Conservation (phyloP, 2,329 filamentous ascomycete genomes). For the Cladosporium sp. region DNA sequence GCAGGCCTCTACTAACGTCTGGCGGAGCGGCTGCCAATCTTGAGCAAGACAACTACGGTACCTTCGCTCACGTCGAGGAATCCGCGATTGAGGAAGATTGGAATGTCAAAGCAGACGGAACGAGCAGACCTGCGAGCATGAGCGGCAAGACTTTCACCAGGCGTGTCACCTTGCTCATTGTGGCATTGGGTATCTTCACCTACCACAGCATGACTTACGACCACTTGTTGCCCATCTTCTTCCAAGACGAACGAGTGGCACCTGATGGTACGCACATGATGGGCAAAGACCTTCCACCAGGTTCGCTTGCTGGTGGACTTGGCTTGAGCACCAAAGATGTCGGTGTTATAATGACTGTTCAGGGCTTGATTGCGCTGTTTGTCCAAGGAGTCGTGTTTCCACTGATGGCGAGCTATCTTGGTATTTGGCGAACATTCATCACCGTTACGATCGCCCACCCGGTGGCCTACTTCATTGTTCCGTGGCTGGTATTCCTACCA, state of each 20-base stretch:
- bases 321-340: conserved; percentile 67
- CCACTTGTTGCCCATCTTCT: conserved; percentile 87
- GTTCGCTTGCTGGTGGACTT: conserved; percentile 59
- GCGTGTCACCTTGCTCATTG: conserved; percentile 72
- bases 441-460: conserved; percentile 68
- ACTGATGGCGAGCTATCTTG: conserved; percentile 62
- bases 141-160: conserved; percentile 57
- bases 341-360: conserved; percentile 68
- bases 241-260: conserved; percentile 70
- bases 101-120: conserved; percentile 53
- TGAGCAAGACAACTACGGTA: conserved; percentile 63
- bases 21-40: conserved; percentile 73
- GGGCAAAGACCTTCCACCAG: conserved; percentile 28
- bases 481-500: conserved; percentile 65
- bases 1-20: conserved; percentile 41
- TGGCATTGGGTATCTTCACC: conserved; percentile 86
- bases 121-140: conserved; percentile 37
- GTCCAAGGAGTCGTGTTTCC: conserved; percentile 74
- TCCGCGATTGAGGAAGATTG: conserved; percentile 55
- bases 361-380: conserved; percentile 70
- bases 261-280: conserved; percentile 41
- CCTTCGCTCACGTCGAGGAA: conserved; percentile 51
- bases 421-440: conserved; percentile 68
- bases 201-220: conserved; percentile 97
- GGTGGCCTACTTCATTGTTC: conserved; percentile 67